These are phyloP conservation scores for Castanea crenata DNA, from an alignment of 306 rosid genomes.

Conservation along the genomic window DNA sequence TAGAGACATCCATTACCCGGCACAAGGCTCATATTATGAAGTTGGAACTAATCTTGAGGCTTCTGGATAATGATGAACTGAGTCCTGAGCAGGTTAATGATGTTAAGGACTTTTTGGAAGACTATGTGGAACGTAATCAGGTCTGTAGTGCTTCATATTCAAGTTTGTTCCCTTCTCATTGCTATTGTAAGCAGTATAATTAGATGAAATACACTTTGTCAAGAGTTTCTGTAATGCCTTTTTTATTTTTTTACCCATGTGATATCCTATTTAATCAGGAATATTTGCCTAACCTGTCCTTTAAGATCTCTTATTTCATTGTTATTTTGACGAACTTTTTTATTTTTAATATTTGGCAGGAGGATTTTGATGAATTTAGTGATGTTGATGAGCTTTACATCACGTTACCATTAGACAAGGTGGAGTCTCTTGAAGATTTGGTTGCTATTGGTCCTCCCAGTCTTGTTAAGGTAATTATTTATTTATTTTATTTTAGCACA, in stretches of 20 bases:
- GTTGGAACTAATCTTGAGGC: slow-evolving; percentile 85
- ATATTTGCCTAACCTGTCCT: neutral
- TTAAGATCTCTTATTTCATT: neutral
- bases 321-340: slow-evolving; percentile 2
- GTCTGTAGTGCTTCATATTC: slow-evolving; percentile 35
- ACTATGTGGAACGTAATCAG: slow-evolving; percentile 98
- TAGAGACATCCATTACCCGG: slow-evolving; percentile 88
- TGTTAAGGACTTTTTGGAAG: slow-evolving; percentile 91
- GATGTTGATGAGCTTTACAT: slow-evolving; percentile 92
- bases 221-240: slow-evolving; percentile 8
- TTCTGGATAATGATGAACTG: slow-evolving; percentile 91
- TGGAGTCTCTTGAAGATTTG: slow-evolving; percentile 92
- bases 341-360: slow-evolving; percentile 42
- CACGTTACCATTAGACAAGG: slow-evolving; percentile 83
- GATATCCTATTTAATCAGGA: neutral
- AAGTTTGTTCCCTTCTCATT: neutral
- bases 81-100: slow-evolving; percentile 97
- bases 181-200: neutral
- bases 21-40: slow-evolving; percentile 99
- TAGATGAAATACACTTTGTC: slow-evolving; percentile 1
- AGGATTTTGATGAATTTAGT: slow-evolving; percentile 81
- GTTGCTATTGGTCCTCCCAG: slow-evolving; percentile 71
- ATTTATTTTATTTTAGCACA: neutral
- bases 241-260: neutral
- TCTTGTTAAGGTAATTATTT: slow-evolving; percentile 61